phyloP scores from a whole-genome alignment of 768 basidiomycete genomes.

The Inosperma sp. region DNA sequence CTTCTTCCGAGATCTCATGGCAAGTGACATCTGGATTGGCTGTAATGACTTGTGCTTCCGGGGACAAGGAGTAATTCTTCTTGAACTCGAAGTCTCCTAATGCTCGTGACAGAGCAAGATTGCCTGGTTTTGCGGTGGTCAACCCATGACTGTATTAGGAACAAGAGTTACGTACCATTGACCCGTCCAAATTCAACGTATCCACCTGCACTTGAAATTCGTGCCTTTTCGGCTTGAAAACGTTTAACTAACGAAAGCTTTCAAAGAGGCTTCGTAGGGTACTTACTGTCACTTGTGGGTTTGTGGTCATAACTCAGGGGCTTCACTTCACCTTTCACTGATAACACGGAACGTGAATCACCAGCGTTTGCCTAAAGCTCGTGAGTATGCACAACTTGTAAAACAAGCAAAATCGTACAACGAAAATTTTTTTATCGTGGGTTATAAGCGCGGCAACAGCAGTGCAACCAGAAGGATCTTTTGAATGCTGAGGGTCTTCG shows the following conservation, averaged over 20 bases:
- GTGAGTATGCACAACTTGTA: slow-evolving; percentile 10
- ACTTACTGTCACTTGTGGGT: slow-evolving; percentile 77
- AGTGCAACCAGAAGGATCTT: slow-evolving; percentile 95
- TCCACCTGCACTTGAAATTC: slow-evolving; percentile 88
- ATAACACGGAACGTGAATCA: slow-evolving; percentile 89
- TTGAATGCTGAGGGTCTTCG: slow-evolving; percentile 79
- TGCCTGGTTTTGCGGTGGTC: too few relatives aligned
- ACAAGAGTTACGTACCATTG: slow-evolving; percentile 58
- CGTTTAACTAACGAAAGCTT: slow-evolving; percentile 8
- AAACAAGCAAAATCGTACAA: slow-evolving; percentile 46
- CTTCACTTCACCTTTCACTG: slow-evolving; percentile 80
- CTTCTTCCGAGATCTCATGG: slow-evolving; percentile 80
- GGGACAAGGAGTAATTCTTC: slow-evolving; percentile 74
- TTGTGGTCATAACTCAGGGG: slow-evolving; percentile 94
- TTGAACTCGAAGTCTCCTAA: slow-evolving; percentile 99
- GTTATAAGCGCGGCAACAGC: slow-evolving; percentile 88
- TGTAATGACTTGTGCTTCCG: slow-evolving; percentile 93
- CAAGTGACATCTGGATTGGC: slow-evolving; percentile 86
- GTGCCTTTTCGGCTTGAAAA: slow-evolving; percentile 66
- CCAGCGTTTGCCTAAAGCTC: slow-evolving; percentile 86
- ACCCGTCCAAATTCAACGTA: slow-evolving; percentile 96
- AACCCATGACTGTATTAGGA: not conserved
- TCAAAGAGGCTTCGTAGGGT: not conserved
- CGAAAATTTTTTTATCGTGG: slow-evolving; percentile 69
- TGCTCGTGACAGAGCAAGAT: slow-evolving; percentile 91